These are phyloP conservation scores for Leccinum proliferum DNA, from an alignment of 1,284 basidiomycete genomes.

Conservation along the genomic window DNA sequence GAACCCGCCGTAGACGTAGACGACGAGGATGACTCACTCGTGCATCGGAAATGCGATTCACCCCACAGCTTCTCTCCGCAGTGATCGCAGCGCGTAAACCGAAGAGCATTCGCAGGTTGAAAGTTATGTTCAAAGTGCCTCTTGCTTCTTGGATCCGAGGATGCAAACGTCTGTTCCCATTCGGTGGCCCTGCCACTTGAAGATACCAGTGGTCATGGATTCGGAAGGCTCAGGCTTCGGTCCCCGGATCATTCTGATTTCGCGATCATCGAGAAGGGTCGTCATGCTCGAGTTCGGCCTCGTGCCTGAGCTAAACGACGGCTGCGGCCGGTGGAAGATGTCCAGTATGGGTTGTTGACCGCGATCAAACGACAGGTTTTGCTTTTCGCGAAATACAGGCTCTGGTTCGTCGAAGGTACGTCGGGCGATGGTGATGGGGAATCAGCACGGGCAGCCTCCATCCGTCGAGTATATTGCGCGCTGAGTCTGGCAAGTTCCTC, in stretches of 20 bases:
- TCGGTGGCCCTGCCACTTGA: slow-evolving; percentile 63
- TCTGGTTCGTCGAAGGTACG: slow-evolving; percentile 14
- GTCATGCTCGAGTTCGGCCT: slow-evolving; percentile 20
- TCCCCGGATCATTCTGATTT: slow-evolving; percentile 22
- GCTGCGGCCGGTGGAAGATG: slow-evolving; percentile 15
- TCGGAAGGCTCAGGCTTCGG: slow-evolving; percentile 23
- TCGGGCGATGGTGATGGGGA: slow-evolving; percentile 23
- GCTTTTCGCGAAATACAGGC: slow-evolving; percentile 25
- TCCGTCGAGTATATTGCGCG: slow-evolving; percentile 70
- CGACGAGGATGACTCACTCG: slow-evolving; percentile 41
- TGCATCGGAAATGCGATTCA: slow-evolving; percentile 87
- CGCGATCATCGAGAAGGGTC: slow-evolving; percentile 26
- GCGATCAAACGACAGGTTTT: slow-evolving; percentile 32
- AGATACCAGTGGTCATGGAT: slow-evolving; percentile 44
- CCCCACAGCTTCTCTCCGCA: slow-evolving; percentile 99
- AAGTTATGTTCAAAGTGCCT: slow-evolving; percentile 72
- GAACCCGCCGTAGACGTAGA: not conserved
- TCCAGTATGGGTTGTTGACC: slow-evolving; percentile 23
- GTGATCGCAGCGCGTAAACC: slow-evolving; percentile 90
- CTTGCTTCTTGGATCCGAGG: slow-evolving; percentile 37
- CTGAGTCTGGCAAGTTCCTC: slow-evolving; percentile 88
- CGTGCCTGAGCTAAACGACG: slow-evolving; percentile 24
- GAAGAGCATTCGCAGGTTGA: slow-evolving; percentile 84
- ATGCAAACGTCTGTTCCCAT: slow-evolving; percentile 22
- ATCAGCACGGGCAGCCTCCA: slow-evolving; percentile 49